These are phyloP conservation scores for Pseudonitzschia multiseries DNA, from an alignment of 108 stramenopile species.

Conservation along the genomic window DNA sequence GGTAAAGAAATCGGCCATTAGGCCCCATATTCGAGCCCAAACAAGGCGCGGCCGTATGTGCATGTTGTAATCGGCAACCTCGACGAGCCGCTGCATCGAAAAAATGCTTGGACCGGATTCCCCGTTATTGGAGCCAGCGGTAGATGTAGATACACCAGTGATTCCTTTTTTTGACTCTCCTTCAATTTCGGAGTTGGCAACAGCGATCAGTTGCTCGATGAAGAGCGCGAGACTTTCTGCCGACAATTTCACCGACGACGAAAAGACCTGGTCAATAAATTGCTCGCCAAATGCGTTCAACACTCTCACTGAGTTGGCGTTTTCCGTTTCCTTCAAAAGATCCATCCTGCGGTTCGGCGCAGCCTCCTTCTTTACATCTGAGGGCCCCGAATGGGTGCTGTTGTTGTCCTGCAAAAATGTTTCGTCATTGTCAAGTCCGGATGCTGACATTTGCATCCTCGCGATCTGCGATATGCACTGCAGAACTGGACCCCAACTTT, in stretches of 20 bases:
- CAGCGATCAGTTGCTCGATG: constrained; percentile 84
- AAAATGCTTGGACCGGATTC: constrained; percentile 87
- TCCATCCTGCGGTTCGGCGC: constrained; percentile 25
- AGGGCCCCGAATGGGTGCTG: constrained; percentile 9
- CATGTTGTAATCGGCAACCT: constrained; percentile 99
- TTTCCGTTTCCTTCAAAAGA: constrained; percentile 66
- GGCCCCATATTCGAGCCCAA: constrained; percentile 97
- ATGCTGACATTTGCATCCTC: constrained; percentile 74
- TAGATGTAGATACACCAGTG: constrained; percentile 32
- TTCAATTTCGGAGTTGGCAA: constrained; percentile 85
- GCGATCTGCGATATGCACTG: constrained; percentile 95
- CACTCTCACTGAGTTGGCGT: constrained; percentile 74
- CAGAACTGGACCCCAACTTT: constrained; percentile 92
- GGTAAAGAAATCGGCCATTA: constrained; percentile 90
- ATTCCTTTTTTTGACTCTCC: constrained; percentile 74
- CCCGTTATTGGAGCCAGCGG: constrained; percentile 78
- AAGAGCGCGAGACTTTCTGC: constrained; percentile 83
- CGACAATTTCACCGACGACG: constrained; percentile 79
- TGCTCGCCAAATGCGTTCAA: constrained; percentile 84
- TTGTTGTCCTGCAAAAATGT: constrained; percentile 70
- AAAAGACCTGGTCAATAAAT: constrained; percentile 90
- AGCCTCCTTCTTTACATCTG: neutral
- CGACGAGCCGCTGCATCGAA: constrained; percentile 94
- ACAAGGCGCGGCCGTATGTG: constrained; percentile 89
- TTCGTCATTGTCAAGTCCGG: constrained; percentile 88